A percentile compares a stretch with the other conserved stretches of the same genome.
Conservation (phyloP, 495 filamentous ascomycete genomes). For the Penicillium pancosmium region DNA sequence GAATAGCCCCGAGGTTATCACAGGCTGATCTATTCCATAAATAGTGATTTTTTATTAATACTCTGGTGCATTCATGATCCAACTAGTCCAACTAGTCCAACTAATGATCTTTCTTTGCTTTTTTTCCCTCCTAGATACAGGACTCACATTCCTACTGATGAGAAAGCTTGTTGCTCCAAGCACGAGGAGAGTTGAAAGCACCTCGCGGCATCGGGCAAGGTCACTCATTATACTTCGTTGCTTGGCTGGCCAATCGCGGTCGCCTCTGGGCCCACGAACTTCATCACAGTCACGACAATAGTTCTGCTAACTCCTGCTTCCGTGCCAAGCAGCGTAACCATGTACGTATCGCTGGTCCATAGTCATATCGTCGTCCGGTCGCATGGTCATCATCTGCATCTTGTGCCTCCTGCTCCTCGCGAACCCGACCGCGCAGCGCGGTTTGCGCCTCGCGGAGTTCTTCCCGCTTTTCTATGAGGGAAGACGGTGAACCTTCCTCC, state of each 20-base stretch:
- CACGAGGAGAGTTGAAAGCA: not conserved
- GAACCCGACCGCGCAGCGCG: constrained; percentile 40
- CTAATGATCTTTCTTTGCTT: too few species aligned
- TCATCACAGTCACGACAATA: constrained; percentile 11
- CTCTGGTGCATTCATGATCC: too few species aligned
- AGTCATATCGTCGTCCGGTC: constrained; percentile 49
- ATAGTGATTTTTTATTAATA: too few species aligned
- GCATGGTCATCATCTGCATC: constrained; percentile 50
- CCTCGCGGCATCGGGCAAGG: not conserved
- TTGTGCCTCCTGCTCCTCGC: constrained; percentile 45
- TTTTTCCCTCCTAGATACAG: too few species aligned
- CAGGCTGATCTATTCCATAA: too few species aligned
- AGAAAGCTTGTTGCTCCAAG: not conserved
- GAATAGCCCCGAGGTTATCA: too few species aligned
- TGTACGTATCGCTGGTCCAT: constrained; percentile 46
- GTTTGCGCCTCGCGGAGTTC: constrained; percentile 37
- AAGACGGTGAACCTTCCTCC: constrained; percentile 11
- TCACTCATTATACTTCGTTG: not conserved
- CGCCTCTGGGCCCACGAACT: constrained; percentile 1
- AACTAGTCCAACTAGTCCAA: too few species aligned
- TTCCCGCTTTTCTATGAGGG: constrained; percentile 20
- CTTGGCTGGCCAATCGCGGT: constrained; percentile 10
- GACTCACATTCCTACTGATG: too few species aligned
- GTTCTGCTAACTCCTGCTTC: constrained; percentile 38
- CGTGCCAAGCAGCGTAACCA: constrained; percentile 49